Evolutionary conservation across 2,329 filamentous ascomycete species (phyloP), one percentile per base, ranked within the genome.

Genomic region (Monosporascus sp.): DNA sequence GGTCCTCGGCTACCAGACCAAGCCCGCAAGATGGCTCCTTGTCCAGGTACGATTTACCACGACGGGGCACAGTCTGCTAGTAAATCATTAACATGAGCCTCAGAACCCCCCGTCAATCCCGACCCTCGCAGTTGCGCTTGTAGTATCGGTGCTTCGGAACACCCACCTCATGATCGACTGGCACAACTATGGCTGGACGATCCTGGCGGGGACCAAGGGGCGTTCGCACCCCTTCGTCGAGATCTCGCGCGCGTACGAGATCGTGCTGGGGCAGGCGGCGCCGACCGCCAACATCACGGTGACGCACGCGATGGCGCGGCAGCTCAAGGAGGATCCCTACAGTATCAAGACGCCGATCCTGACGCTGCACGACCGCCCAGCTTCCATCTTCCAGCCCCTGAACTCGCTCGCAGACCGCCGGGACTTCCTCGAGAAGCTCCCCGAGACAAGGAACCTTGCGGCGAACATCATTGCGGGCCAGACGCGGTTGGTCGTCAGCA

Each of bases 111-210:
- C 94, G 1, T 94, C 93, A 0, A 96, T 97, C 54, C 94, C 94
- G 0, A 96, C 91, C 0, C 81, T 99, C 22, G 82, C 87, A 50
- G 76, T 97, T 38, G 88, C 90, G 17, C 77, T 86, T 22, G 57
- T 92, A 3, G 78, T 90, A 48, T 89, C 89, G 63, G 81, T 85
- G 61, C 70, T 96, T 49, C 86, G 94, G 49, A 87, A 89, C 61
- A 96, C 89, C 39, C 82, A 83, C 53, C 80, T 99, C 4, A 79
- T 97, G 56, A 88, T 97, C 52, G 94, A 99, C 75, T 99, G 94
- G 94, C 94, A 99, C 76, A 99, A 99, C 72, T 97, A 97, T 71
- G 94, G 93, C 61, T 96, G 93, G 78, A 93, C 90, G 8, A 96
- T 99, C 62, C 82, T 99, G 3, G 88, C 81, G 5, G 77, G 81